Percentiles rank a stretch among this genome's conserved stretches.
Conservation (phyloP, 257 asterid genomes). For the Voacanga thouarsii region DNA sequence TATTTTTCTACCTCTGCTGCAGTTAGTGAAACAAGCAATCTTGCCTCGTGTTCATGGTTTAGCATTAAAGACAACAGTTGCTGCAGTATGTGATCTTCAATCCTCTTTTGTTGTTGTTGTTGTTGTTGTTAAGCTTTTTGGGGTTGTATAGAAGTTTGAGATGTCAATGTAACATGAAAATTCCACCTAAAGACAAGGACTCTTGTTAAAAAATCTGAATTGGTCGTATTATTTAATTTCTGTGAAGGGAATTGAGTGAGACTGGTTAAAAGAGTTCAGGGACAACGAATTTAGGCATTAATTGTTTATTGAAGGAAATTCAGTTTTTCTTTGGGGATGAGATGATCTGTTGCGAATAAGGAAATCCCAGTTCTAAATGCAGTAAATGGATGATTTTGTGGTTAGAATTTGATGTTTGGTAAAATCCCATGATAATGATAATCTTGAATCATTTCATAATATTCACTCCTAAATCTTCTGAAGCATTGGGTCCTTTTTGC, state of each 20-base stretch:
- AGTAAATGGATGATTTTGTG: background rate
- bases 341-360: background rate
- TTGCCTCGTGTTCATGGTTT: constrained; percentile 94
- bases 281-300: background rate
- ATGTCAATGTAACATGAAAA: background rate
- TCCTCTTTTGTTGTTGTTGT: background rate
- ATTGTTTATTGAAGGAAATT: background rate
- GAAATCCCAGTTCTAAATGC: background rate
- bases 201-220: background rate
- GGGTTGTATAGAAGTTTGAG: background rate
- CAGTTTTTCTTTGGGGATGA: background rate
- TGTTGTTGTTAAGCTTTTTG: background rate
- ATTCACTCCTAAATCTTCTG: background rate
- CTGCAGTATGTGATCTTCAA: constrained; percentile 68
- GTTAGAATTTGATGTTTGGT: background rate
- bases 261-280: background rate
- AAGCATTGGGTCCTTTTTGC: background rate
- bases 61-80: constrained; percentile 98
- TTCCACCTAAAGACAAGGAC: background rate
- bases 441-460: background rate
- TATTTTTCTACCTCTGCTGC: constrained; percentile 27
- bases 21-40: constrained; percentile 82
- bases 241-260: background rate
- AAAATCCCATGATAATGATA: background rate
- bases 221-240: background rate